Conservation (phyloP, 192 early-diverging fungal species). For the Gonapodya prolifera region DNA sequence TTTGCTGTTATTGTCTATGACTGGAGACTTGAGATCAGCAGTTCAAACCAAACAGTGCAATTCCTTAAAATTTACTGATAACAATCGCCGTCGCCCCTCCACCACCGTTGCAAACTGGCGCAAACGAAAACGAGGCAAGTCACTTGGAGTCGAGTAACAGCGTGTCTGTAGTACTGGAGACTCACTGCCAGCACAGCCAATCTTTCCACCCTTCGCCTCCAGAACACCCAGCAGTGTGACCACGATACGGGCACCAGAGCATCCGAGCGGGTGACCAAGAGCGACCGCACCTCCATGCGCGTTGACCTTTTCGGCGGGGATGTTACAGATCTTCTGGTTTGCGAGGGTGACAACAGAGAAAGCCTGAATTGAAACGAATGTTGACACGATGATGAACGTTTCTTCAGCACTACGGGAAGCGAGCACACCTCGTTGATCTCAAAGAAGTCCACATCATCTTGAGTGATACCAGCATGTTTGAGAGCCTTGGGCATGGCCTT, state of each 20-base stretch:
- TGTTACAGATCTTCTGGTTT: slow-evolving; percentile 65
- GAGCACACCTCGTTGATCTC: slow-evolving; percentile 57
- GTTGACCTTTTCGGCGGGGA: slow-evolving; percentile 71
- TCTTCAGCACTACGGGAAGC: background rate
- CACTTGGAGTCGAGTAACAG: background rate
- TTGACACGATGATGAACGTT: background rate
- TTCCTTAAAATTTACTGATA: slow-evolving; percentile 27
- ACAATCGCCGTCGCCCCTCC: slow-evolving; percentile 85
- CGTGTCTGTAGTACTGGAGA: background rate
- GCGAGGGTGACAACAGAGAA: slow-evolving; percentile 74
- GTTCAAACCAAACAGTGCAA: background rate
- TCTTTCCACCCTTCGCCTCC: slow-evolving; percentile 43
- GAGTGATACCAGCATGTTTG: slow-evolving; percentile 34
- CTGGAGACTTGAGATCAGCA: too few relatives aligned
- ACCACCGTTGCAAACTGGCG: slow-evolving; percentile 85
- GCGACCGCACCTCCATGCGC: slow-evolving; percentile 92
- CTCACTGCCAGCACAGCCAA: slow-evolving; percentile 66
- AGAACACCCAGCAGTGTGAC: slow-evolving; percentile 67
- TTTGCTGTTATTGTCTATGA: background rate
- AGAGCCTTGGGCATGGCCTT: slow-evolving; percentile 69
- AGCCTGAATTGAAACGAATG: slow-evolving; percentile 16
- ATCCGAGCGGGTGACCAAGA: slow-evolving; percentile 96
- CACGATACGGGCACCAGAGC: slow-evolving; percentile 82
- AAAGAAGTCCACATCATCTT: slow-evolving; percentile 57
- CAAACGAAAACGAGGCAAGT: background rate